phyloP scores from a whole-genome alignment of 2,329 filamentous ascomycete genomes.

The Pseudogymnoascus sp. region DNA sequence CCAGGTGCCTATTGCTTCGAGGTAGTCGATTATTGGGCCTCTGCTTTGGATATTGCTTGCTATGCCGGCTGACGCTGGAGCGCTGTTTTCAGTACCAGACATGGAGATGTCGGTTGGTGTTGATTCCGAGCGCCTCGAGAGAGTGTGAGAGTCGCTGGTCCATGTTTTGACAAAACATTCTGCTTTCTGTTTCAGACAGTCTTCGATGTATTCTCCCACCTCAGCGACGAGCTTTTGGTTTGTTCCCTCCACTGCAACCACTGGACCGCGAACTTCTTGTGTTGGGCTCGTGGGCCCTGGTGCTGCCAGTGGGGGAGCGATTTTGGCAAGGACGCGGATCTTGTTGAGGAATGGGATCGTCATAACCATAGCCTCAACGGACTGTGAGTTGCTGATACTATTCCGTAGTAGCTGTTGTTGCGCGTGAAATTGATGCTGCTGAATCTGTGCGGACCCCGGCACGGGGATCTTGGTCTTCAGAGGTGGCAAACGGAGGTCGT shows the following conservation, averaged over 20 bases:
- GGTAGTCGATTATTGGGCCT: slow-evolving; percentile 49
- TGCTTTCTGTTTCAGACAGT: slow-evolving; percentile 24
- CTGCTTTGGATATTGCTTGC: not conserved
- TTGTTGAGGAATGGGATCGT: slow-evolving; percentile 69
- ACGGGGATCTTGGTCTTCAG: slow-evolving; percentile 25
- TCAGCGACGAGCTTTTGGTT: slow-evolving; percentile 44
- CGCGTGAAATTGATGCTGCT: slow-evolving; percentile 31
- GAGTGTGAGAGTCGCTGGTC: slow-evolving; percentile 13
- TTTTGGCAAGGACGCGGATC: slow-evolving; percentile 66
- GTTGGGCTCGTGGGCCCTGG: slow-evolving; percentile 30
- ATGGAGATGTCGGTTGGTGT: not conserved
- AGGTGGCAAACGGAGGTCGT: slow-evolving; percentile 30
- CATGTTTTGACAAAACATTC: slow-evolving; percentile 26
- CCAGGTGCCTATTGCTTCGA: slow-evolving; percentile 65
- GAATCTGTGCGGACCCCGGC: slow-evolving; percentile 26
- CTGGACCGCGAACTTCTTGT: slow-evolving; percentile 57
- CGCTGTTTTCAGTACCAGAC: not conserved
- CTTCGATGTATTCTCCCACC: slow-evolving; percentile 55
- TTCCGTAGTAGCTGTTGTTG: slow-evolving; percentile 25
- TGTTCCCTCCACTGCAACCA: slow-evolving; percentile 78
- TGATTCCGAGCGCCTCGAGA: not conserved
- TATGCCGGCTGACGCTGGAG: not conserved
- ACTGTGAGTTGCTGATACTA: slow-evolving; percentile 36
- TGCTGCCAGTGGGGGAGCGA: slow-evolving; percentile 60
- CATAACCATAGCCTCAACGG: slow-evolving; percentile 66